These are phyloP conservation scores for Ceriops tagal DNA, from an alignment of 345 rosid species.

Conservation along the genomic window DNA sequence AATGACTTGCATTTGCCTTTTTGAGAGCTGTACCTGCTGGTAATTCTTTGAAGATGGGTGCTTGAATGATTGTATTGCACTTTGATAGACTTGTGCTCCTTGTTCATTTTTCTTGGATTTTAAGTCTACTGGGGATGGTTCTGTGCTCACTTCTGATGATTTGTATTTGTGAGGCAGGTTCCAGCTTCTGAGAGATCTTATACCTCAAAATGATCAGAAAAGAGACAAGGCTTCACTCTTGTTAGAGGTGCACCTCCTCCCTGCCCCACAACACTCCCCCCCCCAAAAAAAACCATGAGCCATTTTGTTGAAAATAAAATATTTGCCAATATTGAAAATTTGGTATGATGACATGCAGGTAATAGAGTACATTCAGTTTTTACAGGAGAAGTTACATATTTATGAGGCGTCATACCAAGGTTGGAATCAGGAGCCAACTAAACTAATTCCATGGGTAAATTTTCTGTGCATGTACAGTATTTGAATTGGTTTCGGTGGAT, in stretches of 20 bases:
- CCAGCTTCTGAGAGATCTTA: slow-evolving; percentile 28
- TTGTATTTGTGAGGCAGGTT: slow-evolving; percentile 20
- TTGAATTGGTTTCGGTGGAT: background rate
- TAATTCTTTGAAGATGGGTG: background rate
- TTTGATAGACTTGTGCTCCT: background rate
- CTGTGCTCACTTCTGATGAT: background rate
- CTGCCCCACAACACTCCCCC: no score
- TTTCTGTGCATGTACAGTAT: background rate
- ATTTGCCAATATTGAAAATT: background rate
- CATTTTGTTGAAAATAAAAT: background rate
- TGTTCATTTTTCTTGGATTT: background rate
- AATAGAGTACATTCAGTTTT: slow-evolving; percentile 34
- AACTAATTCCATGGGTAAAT: slow-evolving; percentile 28
- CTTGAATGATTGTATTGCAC: background rate
- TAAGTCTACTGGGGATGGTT: background rate
- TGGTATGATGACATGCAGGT: slow-evolving; percentile 20
- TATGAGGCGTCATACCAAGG: slow-evolving; percentile 25
- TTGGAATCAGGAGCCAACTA: slow-evolving; percentile 28
- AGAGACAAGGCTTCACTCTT: slow-evolving; percentile 35
- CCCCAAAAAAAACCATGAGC: no score
- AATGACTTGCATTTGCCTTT: background rate
- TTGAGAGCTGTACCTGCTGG: no score
- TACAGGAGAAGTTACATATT: slow-evolving; percentile 27
- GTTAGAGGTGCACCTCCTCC: slow-evolving; percentile 23
- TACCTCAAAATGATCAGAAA: slow-evolving; percentile 37